These are phyloP conservation scores for Papilionanthe hybrid DNA, from an alignment of 116 monocot species.

Conservation along the genomic window DNA sequence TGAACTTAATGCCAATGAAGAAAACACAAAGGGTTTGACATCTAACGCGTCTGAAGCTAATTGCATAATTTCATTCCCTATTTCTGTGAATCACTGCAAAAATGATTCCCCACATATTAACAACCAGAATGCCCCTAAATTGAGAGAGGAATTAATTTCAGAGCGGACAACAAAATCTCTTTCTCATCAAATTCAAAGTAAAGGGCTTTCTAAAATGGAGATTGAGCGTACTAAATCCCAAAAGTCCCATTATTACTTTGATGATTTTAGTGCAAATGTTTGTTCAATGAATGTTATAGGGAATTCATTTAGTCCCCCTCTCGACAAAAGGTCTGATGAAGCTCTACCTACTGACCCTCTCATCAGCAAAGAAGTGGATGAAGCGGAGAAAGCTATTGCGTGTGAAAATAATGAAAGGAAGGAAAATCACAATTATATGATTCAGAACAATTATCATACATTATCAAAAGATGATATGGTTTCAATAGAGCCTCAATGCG, in stretches of 20 bases:
- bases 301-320: neutral
- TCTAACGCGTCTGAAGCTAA: neutral
- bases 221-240: neutral
- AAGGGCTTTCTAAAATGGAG: conserved; percentile 3
- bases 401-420: neutral
- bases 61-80: neutral
- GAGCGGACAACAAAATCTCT: too few relatives aligned
- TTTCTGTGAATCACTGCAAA: neutral
- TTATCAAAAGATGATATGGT: neutral
- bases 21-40: neutral
- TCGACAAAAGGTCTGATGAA: conserved; percentile 1
- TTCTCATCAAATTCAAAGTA: too few relatives aligned
- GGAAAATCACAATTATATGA: neutral
- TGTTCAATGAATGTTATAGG: neutral
- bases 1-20: conserved; percentile 28
- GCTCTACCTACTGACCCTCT: neutral
- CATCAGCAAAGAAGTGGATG: neutral
- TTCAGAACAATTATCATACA: neutral
- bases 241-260: neutral
- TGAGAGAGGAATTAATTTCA: neutral
- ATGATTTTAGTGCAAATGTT: neutral
- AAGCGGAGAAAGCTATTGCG: neutral
- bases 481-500: neutral
- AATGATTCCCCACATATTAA: neutral
- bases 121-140: neutral